Conservation (phyloP, 2,329 filamentous ascomycete species). For the Tolypocladium album region DNA sequence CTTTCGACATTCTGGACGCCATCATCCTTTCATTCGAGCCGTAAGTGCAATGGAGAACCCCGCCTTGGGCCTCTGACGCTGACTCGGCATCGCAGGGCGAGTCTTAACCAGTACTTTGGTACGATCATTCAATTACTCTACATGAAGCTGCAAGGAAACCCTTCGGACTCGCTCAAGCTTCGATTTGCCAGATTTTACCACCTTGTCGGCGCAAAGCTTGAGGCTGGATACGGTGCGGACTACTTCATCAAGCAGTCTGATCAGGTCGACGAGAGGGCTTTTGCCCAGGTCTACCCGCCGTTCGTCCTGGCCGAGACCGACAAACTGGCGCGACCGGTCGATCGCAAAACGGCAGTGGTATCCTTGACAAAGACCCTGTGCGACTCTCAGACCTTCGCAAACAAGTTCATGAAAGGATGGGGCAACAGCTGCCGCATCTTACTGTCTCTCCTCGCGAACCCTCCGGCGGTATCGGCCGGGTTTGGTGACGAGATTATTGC, state of each 20-base stretch:
- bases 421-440: conserved; percentile 80
- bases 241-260: conserved; percentile 85
- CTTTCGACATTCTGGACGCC: conserved; percentile 82
- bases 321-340: conserved; percentile 75
- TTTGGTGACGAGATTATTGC: conserved; percentile 65
- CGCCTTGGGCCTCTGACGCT: not conserved
- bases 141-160: conserved; percentile 57
- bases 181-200: conserved; percentile 94
- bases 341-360: conserved; percentile 88
- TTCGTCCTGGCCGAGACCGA: conserved; percentile 85
- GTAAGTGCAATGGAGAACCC: conserved; percentile 32
- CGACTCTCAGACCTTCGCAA: conserved; percentile 73
- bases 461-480: conserved; percentile 56
- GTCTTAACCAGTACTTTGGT: conserved; percentile 66
- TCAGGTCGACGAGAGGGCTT: conserved; percentile 66
- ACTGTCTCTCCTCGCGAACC: conserved; percentile 80
- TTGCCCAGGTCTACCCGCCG: conserved; percentile 72
- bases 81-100: conserved; percentile 28
- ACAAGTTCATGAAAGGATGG: conserved; percentile 83
- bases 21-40: conserved; percentile 63
- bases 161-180: conserved; percentile 69
- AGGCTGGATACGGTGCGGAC: conserved; percentile 80
- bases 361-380: conserved; percentile 88
- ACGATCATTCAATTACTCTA: conserved; percentile 76
- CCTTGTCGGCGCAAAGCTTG: conserved; percentile 67